These are phyloP conservation scores for Lentinus tigrinus DNA, from an alignment of 768 basidiomycete genomes.

Conservation along the genomic window DNA sequence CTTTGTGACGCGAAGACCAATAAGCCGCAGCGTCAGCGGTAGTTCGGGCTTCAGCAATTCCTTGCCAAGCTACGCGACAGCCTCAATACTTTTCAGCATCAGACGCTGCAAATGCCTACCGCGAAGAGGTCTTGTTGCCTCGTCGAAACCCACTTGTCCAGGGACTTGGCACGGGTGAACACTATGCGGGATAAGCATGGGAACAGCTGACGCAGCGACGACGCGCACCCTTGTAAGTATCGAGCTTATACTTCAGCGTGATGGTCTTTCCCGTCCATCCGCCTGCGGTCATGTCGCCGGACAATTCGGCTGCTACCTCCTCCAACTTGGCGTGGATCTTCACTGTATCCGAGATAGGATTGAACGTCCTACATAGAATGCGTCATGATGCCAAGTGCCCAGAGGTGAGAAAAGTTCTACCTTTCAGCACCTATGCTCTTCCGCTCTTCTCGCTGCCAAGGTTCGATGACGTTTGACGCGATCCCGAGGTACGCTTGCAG, in stretches of 20 bases:
- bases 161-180: slow-evolving; percentile 81
- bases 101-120: slow-evolving; percentile 39
- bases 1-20: slow-evolving; percentile 87
- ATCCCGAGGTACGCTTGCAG: slow-evolving; percentile 84
- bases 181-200: slow-evolving; percentile 36
- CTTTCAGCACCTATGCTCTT: slow-evolving; percentile 94
- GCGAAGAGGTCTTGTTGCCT: slow-evolving; percentile 80
- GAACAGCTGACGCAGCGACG: too few species aligned
- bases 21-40: slow-evolving; percentile 76
- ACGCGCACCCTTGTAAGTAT: slow-evolving; percentile 74
- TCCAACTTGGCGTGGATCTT: slow-evolving; percentile 76
- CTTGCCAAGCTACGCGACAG: slow-evolving; percentile 59
- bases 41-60: slow-evolving; percentile 80
- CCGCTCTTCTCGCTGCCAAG: slow-evolving; percentile 73
- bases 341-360: slow-evolving; percentile 59
- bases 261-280: slow-evolving; percentile 89
- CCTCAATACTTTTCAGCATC: background rate
- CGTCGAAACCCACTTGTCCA: slow-evolving; percentile 68
- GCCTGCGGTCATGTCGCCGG: slow-evolving; percentile 70
- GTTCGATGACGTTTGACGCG: slow-evolving; percentile 77
- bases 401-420: slow-evolving; percentile 33
- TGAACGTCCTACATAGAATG: slow-evolving; percentile 61
- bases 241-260: slow-evolving; percentile 90
- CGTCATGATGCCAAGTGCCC: background rate
- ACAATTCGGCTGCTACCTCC: slow-evolving; percentile 79